phyloP scores from a whole-genome alignment of 2,329 filamentous ascomycete species.

The Xylariaceae sp. region DNA sequence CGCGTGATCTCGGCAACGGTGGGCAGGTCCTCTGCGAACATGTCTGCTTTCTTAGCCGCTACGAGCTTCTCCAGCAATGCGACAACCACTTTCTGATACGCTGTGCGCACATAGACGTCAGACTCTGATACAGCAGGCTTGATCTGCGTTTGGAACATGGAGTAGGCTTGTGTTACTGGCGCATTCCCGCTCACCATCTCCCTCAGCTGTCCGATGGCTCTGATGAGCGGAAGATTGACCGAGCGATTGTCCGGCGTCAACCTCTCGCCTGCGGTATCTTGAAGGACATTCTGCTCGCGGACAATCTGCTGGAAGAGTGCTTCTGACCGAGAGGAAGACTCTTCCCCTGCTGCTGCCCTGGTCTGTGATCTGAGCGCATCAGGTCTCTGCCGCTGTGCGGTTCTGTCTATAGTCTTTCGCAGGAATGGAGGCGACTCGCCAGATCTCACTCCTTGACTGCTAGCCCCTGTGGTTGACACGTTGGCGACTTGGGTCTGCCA shows the following conservation, averaged over 20 bases:
- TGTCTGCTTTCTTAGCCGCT: constrained; percentile 32
- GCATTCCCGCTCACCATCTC: constrained; percentile 33
- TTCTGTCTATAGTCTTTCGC: background rate
- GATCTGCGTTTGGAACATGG: constrained; percentile 26
- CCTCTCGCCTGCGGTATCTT: constrained; percentile 4
- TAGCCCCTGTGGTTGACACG: constrained; percentile 20
- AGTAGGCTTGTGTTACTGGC: constrained; percentile 23
- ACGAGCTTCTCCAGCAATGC: constrained; percentile 32
- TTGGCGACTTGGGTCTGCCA: constrained; percentile 20
- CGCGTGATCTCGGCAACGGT: constrained; percentile 37
- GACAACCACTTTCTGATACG: constrained; percentile 30
- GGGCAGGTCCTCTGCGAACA: constrained; percentile 32
- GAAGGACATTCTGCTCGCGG: constrained; percentile 18
- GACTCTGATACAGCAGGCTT: constrained; percentile 29
- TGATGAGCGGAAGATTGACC: constrained; percentile 21
- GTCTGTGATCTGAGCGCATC: background rate
- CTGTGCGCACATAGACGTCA: constrained; percentile 27
- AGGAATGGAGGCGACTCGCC: background rate
- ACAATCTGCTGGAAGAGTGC: constrained; percentile 30
- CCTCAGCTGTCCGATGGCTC: constrained; percentile 26
- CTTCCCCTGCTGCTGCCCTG: background rate
- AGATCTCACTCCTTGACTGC: too few species aligned
- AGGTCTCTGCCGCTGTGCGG: background rate
- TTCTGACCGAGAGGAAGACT: constrained; percentile 20
- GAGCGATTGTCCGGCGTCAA: background rate